phyloP scores from a whole-genome alignment of 495 filamentous ascomycete species.

The Rhypophila decipiens region DNA sequence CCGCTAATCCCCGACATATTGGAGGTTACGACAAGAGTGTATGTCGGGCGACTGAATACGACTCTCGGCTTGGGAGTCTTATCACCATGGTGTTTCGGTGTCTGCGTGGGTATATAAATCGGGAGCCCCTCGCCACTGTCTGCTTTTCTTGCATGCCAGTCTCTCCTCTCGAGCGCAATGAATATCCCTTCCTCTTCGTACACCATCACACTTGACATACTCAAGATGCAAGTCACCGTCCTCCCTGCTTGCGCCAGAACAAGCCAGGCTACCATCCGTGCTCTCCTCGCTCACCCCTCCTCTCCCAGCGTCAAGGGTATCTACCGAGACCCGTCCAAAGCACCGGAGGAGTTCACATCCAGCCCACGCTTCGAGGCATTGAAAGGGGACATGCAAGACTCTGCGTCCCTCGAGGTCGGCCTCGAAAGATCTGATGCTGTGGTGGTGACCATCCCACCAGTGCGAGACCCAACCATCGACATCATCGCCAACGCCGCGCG shows the following conservation, averaged over 20 bases:
- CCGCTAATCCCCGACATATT: too few relatives aligned
- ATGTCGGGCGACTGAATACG: too few relatives aligned
- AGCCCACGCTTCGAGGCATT: slow-evolving; percentile 17
- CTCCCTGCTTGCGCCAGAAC: slow-evolving; percentile 18
- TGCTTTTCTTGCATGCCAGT: too few relatives aligned
- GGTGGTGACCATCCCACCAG: not conserved
- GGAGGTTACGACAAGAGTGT: too few relatives aligned
- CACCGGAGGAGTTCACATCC: slow-evolving; percentile 14
- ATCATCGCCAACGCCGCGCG: slow-evolving; percentile 4
- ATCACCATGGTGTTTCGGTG: too few relatives aligned
- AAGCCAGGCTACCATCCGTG: slow-evolving; percentile 17
- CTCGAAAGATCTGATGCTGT: not conserved
- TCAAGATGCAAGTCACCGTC: slow-evolving; percentile 17
- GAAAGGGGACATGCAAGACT: slow-evolving; percentile 16
- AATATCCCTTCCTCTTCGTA: too few relatives aligned
- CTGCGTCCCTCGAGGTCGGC: slow-evolving; percentile 6
- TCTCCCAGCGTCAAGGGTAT: slow-evolving; percentile 11
- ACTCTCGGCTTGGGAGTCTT: too few relatives aligned
- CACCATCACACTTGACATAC: too few relatives aligned
- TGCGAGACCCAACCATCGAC: not conserved
- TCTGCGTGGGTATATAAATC: too few relatives aligned
- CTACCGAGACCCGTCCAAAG: slow-evolving; percentile 17
- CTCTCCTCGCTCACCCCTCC: slow-evolving; percentile 12
- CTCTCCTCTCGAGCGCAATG: too few relatives aligned
- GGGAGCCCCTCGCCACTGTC: too few relatives aligned